phyloP scores from a whole-genome alignment of 1,284 basidiomycete genomes.

The Trichosporon sp. region DNA sequence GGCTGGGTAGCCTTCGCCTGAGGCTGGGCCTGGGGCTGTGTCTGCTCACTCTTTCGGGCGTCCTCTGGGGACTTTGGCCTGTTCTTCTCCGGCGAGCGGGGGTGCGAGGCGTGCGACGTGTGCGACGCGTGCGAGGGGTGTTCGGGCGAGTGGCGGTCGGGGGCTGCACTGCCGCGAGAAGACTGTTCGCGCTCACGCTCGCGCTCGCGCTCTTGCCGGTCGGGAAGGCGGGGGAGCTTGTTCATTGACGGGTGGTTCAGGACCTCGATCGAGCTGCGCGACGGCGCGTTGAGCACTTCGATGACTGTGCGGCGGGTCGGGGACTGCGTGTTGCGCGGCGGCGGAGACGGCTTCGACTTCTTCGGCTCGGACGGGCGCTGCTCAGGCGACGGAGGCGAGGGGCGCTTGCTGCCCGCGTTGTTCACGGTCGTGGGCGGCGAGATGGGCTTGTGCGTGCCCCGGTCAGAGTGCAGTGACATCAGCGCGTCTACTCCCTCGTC shows the following conservation, averaged over 20 bases:
- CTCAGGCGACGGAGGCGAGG: constrained; percentile 29
- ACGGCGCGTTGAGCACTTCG: constrained; percentile 41
- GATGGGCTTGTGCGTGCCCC: constrained; percentile 15
- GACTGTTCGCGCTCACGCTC: not conserved
- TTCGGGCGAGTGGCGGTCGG: not conserved
- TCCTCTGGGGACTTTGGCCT: not conserved
- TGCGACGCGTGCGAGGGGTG: too few species aligned
- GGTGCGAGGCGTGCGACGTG: too few species aligned
- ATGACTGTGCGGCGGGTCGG: constrained; percentile 33
- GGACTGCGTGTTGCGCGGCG: not conserved
- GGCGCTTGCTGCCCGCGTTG: constrained; percentile 25
- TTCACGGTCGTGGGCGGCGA: too few species aligned
- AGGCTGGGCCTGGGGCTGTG: constrained; percentile 4
- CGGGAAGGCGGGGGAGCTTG: not conserved
- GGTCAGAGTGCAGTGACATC: constrained; percentile 44
- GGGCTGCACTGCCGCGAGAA: too few species aligned
- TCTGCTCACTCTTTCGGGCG: constrained; percentile 5
- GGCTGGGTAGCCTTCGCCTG: too few species aligned
- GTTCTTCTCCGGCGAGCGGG: constrained; percentile 7
- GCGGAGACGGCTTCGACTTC: constrained; percentile 26
- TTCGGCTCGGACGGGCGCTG: constrained; percentile 21
- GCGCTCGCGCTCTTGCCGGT: not conserved
- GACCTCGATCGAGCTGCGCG: constrained; percentile 30
- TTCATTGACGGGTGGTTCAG: constrained; percentile 34
- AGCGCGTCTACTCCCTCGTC: constrained; percentile 48